These are phyloP conservation scores for Wickerhamomyces ciferrii DNA, from an alignment of 805 yeast species.

Conservation along the genomic window DNA sequence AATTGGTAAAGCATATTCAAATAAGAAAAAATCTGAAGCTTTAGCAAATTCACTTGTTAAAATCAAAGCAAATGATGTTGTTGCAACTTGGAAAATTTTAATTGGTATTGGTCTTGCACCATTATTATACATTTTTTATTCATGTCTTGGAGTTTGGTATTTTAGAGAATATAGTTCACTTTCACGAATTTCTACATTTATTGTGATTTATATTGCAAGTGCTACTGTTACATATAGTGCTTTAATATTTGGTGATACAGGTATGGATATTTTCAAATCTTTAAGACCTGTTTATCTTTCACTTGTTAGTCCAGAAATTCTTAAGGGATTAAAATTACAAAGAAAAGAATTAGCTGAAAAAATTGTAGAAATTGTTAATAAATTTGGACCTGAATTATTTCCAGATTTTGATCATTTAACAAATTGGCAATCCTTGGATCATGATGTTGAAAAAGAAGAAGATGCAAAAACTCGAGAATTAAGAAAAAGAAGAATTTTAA, in stretches of 20 bases:
- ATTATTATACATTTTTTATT: constrained; percentile 73
- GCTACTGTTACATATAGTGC: constrained; percentile 85
- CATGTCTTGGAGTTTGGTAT: constrained; percentile 46
- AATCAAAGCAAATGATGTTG: constrained; percentile 86
- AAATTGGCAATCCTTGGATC: not conserved
- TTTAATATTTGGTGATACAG: constrained; percentile 85
- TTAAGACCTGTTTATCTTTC: constrained; percentile 75
- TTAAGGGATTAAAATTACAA: constrained; percentile 52
- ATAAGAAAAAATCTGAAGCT: constrained; percentile 69
- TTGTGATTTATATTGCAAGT: constrained; percentile 55
- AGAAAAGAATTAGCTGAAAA: constrained; percentile 62
- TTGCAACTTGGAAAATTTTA: constrained; percentile 95
- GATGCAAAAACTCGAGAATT: constrained; percentile 17
- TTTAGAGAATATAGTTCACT: constrained; percentile 25
- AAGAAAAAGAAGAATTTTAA: constrained; percentile 29
- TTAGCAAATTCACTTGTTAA: constrained; percentile 85
- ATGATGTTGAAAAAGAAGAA: not conserved
- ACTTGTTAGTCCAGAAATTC: constrained; percentile 50
- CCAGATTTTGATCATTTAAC: constrained; percentile 66
- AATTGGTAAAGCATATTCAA: constrained; percentile 69
- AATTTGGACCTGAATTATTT: constrained; percentile 77
- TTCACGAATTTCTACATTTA: constrained; percentile 25
- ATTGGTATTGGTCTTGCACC: constrained; percentile 91
- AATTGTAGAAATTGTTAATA: constrained; percentile 76
- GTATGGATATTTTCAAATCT: constrained; percentile 82